phyloP scores from a whole-genome alignment of 768 basidiomycete genomes.

The Boletus barrowsii region DNA sequence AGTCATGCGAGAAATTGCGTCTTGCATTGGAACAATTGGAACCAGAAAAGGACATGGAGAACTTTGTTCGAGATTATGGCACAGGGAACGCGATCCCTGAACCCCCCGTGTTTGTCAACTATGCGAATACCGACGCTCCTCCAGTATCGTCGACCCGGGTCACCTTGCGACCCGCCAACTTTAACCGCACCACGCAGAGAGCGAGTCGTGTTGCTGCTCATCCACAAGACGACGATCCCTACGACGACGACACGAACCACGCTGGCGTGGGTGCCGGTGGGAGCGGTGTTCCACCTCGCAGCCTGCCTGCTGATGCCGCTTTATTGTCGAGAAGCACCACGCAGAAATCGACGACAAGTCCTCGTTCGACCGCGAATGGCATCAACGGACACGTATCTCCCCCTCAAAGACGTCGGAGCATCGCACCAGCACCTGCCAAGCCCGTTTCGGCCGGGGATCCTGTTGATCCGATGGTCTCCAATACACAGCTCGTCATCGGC shows the following conservation, averaged over 20 bases:
- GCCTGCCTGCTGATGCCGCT: slow-evolving; percentile 33
- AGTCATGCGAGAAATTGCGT: slow-evolving; percentile 92
- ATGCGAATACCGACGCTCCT: slow-evolving; percentile 62
- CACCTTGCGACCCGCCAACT: slow-evolving; percentile 56
- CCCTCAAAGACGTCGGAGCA: slow-evolving; percentile 26
- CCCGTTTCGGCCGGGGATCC: slow-evolving; percentile 46
- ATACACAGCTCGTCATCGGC: slow-evolving; percentile 61
- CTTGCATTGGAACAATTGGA: slow-evolving; percentile 87
- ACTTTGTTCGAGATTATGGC: slow-evolving; percentile 84
- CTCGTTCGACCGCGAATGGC: slow-evolving; percentile 32
- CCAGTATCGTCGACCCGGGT: slow-evolving; percentile 57
- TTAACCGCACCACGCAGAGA: slow-evolving; percentile 42
- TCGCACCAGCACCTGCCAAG: slow-evolving; percentile 21
- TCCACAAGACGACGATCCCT: slow-evolving; percentile 41
- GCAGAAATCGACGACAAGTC: slow-evolving; percentile 24
- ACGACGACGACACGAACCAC: slow-evolving; percentile 45
- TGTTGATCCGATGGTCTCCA: slow-evolving; percentile 61
- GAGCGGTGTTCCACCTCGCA: slow-evolving; percentile 33
- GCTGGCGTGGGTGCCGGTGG: slow-evolving; percentile 74
- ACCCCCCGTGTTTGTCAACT: slow-evolving; percentile 83
- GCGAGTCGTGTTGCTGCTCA: slow-evolving; percentile 19
- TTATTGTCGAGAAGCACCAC: slow-evolving; percentile 31
- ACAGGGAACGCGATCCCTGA: slow-evolving; percentile 89
- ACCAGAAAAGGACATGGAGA: slow-evolving; percentile 81
- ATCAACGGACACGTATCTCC: slow-evolving; percentile 31